Conservation (phyloP, 768 basidiomycete genomes). For the Amanita fuliginea region DNA sequence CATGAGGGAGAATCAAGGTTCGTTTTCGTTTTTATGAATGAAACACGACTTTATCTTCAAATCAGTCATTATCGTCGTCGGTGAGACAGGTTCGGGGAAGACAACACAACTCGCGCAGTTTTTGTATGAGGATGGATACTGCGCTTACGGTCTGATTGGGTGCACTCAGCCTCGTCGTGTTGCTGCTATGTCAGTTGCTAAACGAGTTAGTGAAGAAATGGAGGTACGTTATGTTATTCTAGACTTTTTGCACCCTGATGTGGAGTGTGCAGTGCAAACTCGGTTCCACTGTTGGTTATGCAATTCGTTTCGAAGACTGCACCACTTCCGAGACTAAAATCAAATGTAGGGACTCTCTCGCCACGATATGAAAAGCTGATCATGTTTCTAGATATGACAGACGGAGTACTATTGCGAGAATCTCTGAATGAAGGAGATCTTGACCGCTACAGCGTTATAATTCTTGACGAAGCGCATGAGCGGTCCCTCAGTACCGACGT, state of each 20-base stretch:
- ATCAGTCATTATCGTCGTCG: slow-evolving; percentile 85
- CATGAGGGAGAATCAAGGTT: slow-evolving; percentile 93
- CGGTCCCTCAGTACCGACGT: slow-evolving; percentile 96
- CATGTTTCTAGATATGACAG: slow-evolving; percentile 77
- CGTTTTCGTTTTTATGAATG: slow-evolving; percentile 7
- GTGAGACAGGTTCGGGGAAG: slow-evolving; percentile 99
- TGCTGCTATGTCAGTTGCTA: slow-evolving; percentile 99
- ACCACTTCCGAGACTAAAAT: slow-evolving; percentile 91
- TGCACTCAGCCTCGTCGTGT: slow-evolving; percentile 99
- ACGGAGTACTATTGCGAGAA: slow-evolving; percentile 96
- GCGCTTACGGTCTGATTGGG: slow-evolving; percentile 79
- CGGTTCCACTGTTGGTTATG: slow-evolving; percentile 87
- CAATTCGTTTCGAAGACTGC: slow-evolving; percentile 98
- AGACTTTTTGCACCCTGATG: background rate
- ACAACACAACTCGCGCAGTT: slow-evolving; percentile 96
- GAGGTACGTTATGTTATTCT: slow-evolving; percentile 45
- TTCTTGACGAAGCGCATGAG: slow-evolving; percentile 98
- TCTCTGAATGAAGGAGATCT: slow-evolving; percentile 98
- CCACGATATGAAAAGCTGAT: background rate
- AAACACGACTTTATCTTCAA: background rate
- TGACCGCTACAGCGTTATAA: slow-evolving; percentile 93
- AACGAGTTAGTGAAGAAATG: slow-evolving; percentile 99
- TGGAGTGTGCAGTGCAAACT: slow-evolving; percentile 57
- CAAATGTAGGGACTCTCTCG: slow-evolving; percentile 56
- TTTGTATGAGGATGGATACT: slow-evolving; percentile 95